These are phyloP conservation scores for Rhodotorula sp. DNA, from an alignment of 1,284 basidiomycete species.

Conservation along the genomic window DNA sequence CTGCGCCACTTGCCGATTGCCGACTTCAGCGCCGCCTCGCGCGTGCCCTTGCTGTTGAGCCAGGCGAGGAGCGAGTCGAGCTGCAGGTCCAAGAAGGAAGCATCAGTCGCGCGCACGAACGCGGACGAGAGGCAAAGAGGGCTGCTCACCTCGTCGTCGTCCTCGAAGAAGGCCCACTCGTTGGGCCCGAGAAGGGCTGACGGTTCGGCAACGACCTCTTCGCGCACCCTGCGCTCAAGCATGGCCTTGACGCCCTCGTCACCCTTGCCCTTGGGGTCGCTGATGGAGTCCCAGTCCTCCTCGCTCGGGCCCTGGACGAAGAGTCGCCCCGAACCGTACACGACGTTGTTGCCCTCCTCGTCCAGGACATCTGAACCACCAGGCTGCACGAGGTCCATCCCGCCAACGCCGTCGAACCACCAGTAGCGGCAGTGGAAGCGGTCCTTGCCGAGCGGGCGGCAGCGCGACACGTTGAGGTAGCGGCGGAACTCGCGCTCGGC, in stretches of 20 bases:
- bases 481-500: slow-evolving; percentile 93
- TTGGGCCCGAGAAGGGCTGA: slow-evolving; percentile 69
- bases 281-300: slow-evolving; percentile 65
- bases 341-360: slow-evolving; percentile 60
- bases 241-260: slow-evolving; percentile 53
- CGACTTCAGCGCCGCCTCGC: slow-evolving; percentile 80
- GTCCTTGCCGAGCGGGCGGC: slow-evolving; percentile 85
- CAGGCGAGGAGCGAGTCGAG: slow-evolving; percentile 79
- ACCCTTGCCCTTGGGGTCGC: slow-evolving; percentile 57
- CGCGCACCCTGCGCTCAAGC: slow-evolving; percentile 59
- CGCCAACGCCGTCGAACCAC: slow-evolving; percentile 98
- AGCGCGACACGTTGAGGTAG: slow-evolving; percentile 74
- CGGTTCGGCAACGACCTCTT: slow-evolving; percentile 51
- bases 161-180: slow-evolving; percentile 87
- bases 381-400: slow-evolving; percentile 68
- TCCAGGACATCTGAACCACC: slow-evolving; percentile 63
- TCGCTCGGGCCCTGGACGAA: slow-evolving; percentile 67
- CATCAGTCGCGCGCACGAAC: not conserved
- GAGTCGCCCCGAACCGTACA: slow-evolving; percentile 83
- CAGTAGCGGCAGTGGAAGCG: slow-evolving; percentile 92
- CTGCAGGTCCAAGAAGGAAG: slow-evolving; percentile 52
- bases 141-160: slow-evolving; percentile 72
- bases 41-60: slow-evolving; percentile 86
- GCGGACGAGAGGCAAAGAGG: slow-evolving; percentile 12
- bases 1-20: slow-evolving; percentile 78